Evolutionary conservation across 176 grass and related monocot species (phyloP).

Genomic region (Pontederia crassipes): DNA sequence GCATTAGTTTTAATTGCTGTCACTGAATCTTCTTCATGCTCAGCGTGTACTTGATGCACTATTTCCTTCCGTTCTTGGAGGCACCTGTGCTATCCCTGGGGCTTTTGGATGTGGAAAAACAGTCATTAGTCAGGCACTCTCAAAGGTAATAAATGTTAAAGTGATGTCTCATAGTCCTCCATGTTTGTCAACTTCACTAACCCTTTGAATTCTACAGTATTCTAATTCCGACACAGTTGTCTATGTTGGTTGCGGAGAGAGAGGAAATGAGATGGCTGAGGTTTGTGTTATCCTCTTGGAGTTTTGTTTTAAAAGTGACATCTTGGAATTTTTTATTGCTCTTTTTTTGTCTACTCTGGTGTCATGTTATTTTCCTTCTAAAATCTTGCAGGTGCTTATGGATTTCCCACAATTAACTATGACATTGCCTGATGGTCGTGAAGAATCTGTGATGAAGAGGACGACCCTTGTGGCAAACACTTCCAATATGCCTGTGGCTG

Average conservation of each 20-base stretch:
- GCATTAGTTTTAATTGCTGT: background rate
- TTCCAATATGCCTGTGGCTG: conserved; percentile 94
- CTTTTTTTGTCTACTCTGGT: background rate
- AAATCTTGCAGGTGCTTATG: conserved; percentile 51
- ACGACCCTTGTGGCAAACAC: conserved; percentile 94
- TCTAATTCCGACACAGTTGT: conserved; percentile 85
- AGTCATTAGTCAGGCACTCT: conserved; percentile 96
- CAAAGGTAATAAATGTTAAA: conserved; percentile 41
- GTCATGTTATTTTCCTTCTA: background rate
- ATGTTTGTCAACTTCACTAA: conserved; percentile 13
- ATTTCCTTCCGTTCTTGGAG: conserved; percentile 86
- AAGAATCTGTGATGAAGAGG: conserved; percentile 86
- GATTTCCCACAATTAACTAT: conserved; percentile 97
- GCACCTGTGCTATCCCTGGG: conserved; percentile 87
- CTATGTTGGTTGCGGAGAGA: conserved; percentile 90
- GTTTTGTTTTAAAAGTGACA: background rate
- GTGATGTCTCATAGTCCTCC: background rate
- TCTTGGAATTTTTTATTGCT: background rate
- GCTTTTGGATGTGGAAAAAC: conserved; percentile 96
- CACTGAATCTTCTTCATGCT: too few relatives aligned
- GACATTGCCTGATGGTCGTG: conserved; percentile 79
- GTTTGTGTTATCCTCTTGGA: conserved; percentile 9
- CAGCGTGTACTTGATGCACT: conserved; percentile 91
- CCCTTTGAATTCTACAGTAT: conserved; percentile 38
- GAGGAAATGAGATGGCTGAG: conserved; percentile 95